Base-by-base conservation (phyloP, 1,284 basidiomycete genomes). In the Tilletia walkeri region DNA sequence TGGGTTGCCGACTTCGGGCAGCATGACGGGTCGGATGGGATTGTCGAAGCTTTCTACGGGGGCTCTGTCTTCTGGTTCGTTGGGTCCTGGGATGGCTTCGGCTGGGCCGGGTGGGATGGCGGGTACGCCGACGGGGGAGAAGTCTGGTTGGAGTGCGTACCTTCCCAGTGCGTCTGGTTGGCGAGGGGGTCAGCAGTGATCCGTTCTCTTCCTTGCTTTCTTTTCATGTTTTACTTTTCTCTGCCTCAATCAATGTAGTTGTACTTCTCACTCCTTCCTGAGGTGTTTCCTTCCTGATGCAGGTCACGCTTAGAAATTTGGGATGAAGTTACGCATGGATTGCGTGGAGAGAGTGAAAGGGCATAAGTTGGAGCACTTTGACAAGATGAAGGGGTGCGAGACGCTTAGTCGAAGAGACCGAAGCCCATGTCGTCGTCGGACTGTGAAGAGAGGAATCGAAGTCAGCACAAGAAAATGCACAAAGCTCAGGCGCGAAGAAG, bases 361-460 rank as follows among this genome's bases (percentile, higher is more conserved):
- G 34, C 18, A 63, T 38, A 38, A 14, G 30, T 36, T 30, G n/a
- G 30, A 36, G 30, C 18, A 53, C 50, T 7, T 24, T 10, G 20
- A 53, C 18, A 34, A 6, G 56, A 34, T 18, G 56, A 18, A 10
- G 38, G 53, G 9, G 30, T 54, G 53, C 53, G 53, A 54, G 18
- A 54, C 65, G 47, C 65, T 66, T 66, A 66, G 65, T 66, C 65
- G 65, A 66, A 66, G 65, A 66, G 65, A 66, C 65, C 65, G 65
- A 66, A 66, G 65, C 65, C 65, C 65, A 66, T 66, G 65, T 66
- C 65, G 65, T 66, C 65, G 65, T 66, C 65, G 65, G 65, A 66
- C 65, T 66, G 59, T 36, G 36, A 2, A 2, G 1, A 30, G 1
- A 30, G 20, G 2, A 34, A 20, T 6, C 18, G 24, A 34, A 59